Percentiles rank a stretch among this genome's conserved stretches.
Evolutionary conservation across 225 moss, liverwort and hornwort genomes (phyloP).

Genomic region (Pseudisothecium myosuroides): DNA sequence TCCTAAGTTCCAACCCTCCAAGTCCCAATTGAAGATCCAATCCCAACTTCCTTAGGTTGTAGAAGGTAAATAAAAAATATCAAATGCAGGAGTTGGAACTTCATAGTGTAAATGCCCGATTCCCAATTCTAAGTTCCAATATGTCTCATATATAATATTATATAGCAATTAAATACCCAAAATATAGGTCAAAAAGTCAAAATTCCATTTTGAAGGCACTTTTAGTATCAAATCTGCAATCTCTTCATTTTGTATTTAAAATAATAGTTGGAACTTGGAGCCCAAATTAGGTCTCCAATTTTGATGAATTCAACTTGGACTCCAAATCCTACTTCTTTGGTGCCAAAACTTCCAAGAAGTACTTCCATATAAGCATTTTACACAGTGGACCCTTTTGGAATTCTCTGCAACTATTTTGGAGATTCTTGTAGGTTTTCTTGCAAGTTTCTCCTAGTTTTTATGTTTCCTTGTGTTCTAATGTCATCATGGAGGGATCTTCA

Average conservation of each 20-base stretch:
- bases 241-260: background rate
- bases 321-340: background rate
- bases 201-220: background rate
- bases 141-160: background rate
- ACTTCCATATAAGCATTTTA: background rate
- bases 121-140: background rate
- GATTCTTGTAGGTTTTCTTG: too few species aligned
- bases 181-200: background rate
- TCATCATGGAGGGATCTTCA: too few species aligned
- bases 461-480: too few species aligned
- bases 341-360: background rate
- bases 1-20: rapidly evolving
- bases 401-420: too few species aligned
- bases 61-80: background rate
- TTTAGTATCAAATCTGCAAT: background rate
- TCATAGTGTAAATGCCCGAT: background rate
- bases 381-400: too few species aligned
- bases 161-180: background rate
- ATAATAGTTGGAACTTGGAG: background rate
- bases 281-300: rapidly evolving
- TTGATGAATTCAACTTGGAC: background rate
- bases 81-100: background rate
- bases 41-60: background rate
- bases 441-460: too few species aligned
- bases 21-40: rapidly evolving